Conservation (phyloP, 2,329 filamentous ascomycete genomes). For the Pseudogymnoascus sp. region DNA sequence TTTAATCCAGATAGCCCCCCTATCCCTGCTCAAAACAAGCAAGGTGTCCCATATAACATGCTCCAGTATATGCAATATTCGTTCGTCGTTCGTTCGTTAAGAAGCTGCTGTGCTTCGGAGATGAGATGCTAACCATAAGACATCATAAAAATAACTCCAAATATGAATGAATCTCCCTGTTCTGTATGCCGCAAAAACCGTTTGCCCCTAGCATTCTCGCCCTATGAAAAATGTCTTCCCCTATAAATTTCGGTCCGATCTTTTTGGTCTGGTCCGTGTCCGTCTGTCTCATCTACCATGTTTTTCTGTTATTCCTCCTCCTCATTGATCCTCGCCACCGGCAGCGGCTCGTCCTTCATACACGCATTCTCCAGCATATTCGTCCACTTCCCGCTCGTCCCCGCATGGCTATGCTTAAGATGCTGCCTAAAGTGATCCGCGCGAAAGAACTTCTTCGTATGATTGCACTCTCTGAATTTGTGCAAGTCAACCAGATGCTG, state of each 20-base stretch:
- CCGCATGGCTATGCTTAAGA: slow-evolving; percentile 93
- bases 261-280: slow-evolving; percentile 2
- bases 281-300: slow-evolving; percentile 7
- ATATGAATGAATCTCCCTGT: background rate
- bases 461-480: slow-evolving; percentile 97
- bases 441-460: slow-evolving; percentile 94
- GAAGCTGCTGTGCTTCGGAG: background rate
- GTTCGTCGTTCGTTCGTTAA: background rate
- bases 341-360: slow-evolving; percentile 75
- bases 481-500: slow-evolving; percentile 84
- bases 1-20: background rate
- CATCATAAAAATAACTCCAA: background rate
- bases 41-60: background rate
- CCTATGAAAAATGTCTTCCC: background rate
- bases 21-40: background rate
- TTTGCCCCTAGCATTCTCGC: background rate
- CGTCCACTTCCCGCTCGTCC: slow-evolving; percentile 96
- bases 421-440: slow-evolving; percentile 98
- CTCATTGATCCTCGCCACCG: slow-evolving; percentile 27
- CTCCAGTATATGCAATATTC: background rate
- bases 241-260: background rate
- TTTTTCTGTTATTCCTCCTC: slow-evolving; percentile 23
- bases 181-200: background rate
- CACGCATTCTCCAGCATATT: slow-evolving; percentile 96
- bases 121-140: background rate